These are phyloP conservation scores for Suillus plorans DNA, from an alignment of 768 basidiomycete genomes.

Conservation along the genomic window DNA sequence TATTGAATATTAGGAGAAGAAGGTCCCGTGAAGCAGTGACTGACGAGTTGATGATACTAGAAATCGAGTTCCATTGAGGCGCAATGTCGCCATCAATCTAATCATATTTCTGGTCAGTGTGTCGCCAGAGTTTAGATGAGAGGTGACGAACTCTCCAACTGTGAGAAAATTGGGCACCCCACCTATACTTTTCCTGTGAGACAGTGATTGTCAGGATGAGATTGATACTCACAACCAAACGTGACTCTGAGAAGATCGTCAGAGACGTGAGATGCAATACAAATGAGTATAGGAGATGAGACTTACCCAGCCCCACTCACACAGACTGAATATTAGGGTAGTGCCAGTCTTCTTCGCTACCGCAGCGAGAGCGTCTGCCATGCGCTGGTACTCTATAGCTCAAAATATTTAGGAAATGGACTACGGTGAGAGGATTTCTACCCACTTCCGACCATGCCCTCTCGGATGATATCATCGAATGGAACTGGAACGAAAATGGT, in stretches of 20 bases:
- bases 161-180: conserved; percentile 34
- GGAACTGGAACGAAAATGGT: conserved; percentile 39
- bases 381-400: conserved; percentile 52
- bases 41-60: conserved; percentile 55
- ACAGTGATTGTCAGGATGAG: conserved; percentile 17
- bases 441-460: conserved; percentile 55
- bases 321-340: conserved; percentile 59
- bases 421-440: conserved; percentile 9
- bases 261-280: not conserved
- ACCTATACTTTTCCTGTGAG: conserved; percentile 26
- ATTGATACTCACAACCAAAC: conserved; percentile 57
- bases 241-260: conserved; percentile 41
- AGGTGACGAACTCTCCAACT: conserved; percentile 41
- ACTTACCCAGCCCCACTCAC: conserved; percentile 66
- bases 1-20: not conserved
- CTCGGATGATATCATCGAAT: conserved; percentile 51
- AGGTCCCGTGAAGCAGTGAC: conserved; percentile 7
- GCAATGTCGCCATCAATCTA: conserved; percentile 25
- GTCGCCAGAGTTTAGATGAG: not conserved
- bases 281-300: not conserved
- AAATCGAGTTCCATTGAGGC: conserved; percentile 50
- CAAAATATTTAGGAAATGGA: not conserved
- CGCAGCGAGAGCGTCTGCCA: conserved; percentile 53
- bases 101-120: not conserved
- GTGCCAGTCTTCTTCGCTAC: conserved; percentile 47